Evolutionary conservation across 345 rosid species (phyloP), one percentile per base, ranked within the genome.

Genomic region (Conringia planisiliqua): DNA sequence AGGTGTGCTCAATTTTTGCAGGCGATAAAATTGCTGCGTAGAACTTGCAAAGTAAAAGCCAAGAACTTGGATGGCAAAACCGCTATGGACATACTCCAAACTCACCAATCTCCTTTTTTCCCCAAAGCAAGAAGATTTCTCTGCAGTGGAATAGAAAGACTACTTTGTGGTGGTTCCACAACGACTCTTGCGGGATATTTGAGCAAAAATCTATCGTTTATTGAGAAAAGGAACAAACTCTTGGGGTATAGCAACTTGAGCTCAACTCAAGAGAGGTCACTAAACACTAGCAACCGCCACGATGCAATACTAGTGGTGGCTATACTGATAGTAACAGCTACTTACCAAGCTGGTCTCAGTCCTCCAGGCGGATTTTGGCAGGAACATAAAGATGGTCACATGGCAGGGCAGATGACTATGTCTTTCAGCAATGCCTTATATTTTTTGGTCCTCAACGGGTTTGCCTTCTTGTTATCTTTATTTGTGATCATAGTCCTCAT

Each of bases 321-420:
- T 54, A 14, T 78, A 54, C 51, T 83, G 58, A 75, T 83, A 60
- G 80, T 29, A 2, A 81, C 78, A 13, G 70, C 82, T 20, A 75
- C 86, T 3, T 80, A 75, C 72, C 79, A 83, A 3, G 80, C 82
- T 6, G 62, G 33, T 6, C 66, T 81, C 3, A 70, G 66, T 35
- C 84, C 79, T 20, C 76, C 79, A 0, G 79, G 78, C 0, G 82
- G 86, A 1, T 68, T 12, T 26, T 52, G 77, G 82, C 71, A 73
- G 48, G 20, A 43, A 22, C 24, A 22, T 22, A 22, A 2, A 1
- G 24, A 22, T 22, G 24, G 24, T 22, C 12, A 36, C 11, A 8
- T 36, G 12, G 9, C 54, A 18, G 27, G 54, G 54, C 5, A 48
- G 10, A 48, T 48, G 54, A 48, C 54, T 48, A 47, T 47, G 54